Conservation (phyloP, 805 yeast species). For the Suhomyces prunicola region DNA sequence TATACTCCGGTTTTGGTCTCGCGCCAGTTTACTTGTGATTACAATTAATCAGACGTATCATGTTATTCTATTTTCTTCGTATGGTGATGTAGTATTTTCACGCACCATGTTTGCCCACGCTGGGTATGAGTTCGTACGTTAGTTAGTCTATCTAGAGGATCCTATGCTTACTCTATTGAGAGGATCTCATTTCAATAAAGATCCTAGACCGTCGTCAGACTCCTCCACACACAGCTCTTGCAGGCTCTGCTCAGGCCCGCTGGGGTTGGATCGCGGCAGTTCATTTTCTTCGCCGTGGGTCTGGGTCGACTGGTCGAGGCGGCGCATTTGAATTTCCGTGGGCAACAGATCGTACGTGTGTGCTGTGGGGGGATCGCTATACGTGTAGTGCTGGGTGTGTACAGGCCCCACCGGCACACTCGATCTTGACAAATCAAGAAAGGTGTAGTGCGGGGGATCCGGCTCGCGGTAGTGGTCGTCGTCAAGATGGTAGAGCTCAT, state of each 20-base stretch:
- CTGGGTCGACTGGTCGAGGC: constrained; percentile 3
- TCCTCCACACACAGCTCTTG: constrained; percentile 27
- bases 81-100: too few species aligned
- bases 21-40: too few species aligned
- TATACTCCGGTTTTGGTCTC: too few species aligned
- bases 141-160: too few species aligned
- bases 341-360: neutral
- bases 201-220: constrained; percentile 32
- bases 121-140: too few species aligned
- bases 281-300: neutral
- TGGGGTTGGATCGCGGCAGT: neutral
- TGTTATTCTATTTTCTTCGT: too few species aligned
- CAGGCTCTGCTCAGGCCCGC: neutral
- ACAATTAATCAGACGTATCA: too few species aligned
- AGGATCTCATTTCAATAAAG: constrained; percentile 4
- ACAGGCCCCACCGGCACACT: neutral
- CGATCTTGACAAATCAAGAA: constrained; percentile 12
- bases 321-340: constrained; percentile 1
- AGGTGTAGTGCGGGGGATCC: neutral
- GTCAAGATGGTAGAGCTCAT: constrained; percentile 8
- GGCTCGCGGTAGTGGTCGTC: constrained; percentile 1
- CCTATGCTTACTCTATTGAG: too few species aligned
- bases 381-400: neutral
- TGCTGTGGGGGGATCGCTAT: too few species aligned
- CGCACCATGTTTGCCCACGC: too few species aligned